phyloP scores from a whole-genome alignment of 2,329 filamentous ascomycete genomes.

The Colletotrichum echinochloae region DNA sequence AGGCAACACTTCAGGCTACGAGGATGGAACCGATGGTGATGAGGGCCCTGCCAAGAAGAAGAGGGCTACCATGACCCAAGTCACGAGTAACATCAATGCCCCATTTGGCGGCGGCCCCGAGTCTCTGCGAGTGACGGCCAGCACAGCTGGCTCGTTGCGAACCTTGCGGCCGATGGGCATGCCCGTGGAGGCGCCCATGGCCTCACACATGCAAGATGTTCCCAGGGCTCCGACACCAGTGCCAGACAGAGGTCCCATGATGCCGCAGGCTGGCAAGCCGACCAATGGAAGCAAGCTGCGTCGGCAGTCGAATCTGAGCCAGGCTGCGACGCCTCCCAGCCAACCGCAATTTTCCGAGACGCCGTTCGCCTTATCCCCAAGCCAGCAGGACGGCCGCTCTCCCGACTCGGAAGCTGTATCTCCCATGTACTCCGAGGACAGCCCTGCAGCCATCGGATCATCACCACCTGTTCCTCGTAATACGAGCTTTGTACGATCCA shows the following conservation, averaged over 20 bases:
- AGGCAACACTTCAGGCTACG: conserved; percentile 80
- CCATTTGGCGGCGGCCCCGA: conserved; percentile 81
- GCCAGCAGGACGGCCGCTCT: conserved; percentile 64
- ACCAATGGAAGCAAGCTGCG: conserved; percentile 64
- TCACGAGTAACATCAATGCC: conserved; percentile 77
- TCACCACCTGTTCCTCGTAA: conserved; percentile 85
- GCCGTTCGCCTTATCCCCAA: conserved; percentile 61
- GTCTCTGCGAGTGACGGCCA: conserved; percentile 89
- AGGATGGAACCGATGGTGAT: conserved; percentile 73
- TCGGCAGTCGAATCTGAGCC: conserved; percentile 69
- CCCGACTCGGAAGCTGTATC: conserved; percentile 66
- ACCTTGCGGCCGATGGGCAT: conserved; percentile 80
- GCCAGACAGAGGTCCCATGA: conserved; percentile 60
- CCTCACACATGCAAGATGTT: conserved; percentile 74
- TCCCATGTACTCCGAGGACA: conserved; percentile 69
- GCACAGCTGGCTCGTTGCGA: conserved; percentile 88
- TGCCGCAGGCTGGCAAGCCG: conserved; percentile 46
- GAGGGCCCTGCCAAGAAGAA: conserved; percentile 73
- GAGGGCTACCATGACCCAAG: conserved; percentile 81
- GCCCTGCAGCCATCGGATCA: conserved; percentile 86
- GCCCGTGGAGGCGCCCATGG: conserved; percentile 56
- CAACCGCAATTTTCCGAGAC: conserved; percentile 52
- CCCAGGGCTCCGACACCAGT: conserved; percentile 83
- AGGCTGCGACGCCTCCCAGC: conserved; percentile 52
- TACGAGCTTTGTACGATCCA: conserved; percentile 65